Conservation (phyloP, 1,284 basidiomycete species). For the Irpex sp. region DNA sequence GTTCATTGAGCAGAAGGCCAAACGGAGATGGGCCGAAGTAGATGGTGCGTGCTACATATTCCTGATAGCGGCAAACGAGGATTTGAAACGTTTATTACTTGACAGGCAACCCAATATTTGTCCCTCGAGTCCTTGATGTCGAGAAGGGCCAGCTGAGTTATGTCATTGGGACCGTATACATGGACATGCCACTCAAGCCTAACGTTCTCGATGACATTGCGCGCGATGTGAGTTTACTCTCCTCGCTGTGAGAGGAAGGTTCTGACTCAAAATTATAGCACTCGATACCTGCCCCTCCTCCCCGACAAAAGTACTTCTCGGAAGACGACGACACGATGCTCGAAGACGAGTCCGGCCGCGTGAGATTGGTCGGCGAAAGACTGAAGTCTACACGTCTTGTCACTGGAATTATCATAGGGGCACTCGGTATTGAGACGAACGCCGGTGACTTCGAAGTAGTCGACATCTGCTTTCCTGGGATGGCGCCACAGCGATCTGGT, state of each 20-base stretch:
- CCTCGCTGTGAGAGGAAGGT: neutral
- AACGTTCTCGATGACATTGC: constrained; percentile 95
- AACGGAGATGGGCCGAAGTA: constrained; percentile 59
- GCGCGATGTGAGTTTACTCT: constrained; percentile 67
- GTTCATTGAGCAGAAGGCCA: constrained; percentile 61
- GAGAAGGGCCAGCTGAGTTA: constrained; percentile 82
- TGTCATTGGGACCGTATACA: constrained; percentile 92
- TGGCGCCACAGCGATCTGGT: constrained; percentile 54
- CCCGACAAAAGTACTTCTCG: constrained; percentile 70
- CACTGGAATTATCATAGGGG: constrained; percentile 88
- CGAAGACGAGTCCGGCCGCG: constrained; percentile 93
- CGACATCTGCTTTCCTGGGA: constrained; percentile 83
- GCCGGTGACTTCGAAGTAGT: constrained; percentile 91
- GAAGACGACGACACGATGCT: constrained; percentile 80
- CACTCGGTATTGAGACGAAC: constrained; percentile 84
- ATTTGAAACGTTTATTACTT: too few relatives aligned
- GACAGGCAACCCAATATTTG: constrained; percentile 65
- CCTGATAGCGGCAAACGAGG: too few relatives aligned
- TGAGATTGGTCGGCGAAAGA: constrained; percentile 78
- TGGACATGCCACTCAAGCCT: constrained; percentile 97
- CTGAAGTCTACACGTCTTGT: constrained; percentile 58
- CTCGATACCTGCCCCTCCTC: constrained; percentile 82
- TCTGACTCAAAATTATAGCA: constrained; percentile 45
- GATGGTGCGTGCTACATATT: constrained; percentile 39
- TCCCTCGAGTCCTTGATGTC: constrained; percentile 87